These are phyloP conservation scores for Guadua angustifolia DNA, from an alignment of 176 grass and related monocot species.

Conservation along the genomic window DNA sequence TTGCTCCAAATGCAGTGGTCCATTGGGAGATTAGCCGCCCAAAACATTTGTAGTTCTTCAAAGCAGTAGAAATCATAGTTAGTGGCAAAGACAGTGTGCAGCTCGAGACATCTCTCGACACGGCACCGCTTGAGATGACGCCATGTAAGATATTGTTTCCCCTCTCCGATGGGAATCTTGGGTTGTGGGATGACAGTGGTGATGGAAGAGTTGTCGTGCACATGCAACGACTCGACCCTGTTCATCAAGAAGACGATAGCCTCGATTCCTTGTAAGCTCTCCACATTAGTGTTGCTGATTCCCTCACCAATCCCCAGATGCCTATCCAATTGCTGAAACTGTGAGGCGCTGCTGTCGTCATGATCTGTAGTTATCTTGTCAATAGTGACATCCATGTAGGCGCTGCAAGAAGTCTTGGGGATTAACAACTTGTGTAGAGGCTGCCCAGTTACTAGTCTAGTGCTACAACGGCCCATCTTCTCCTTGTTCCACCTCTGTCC, in stretches of 20 bases:
- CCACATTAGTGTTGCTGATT: not conserved
- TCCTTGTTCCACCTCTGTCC: not conserved
- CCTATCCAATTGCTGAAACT: not conserved
- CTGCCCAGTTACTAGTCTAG: too few relatives aligned
- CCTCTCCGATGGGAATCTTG: not conserved
- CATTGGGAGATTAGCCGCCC: not conserved
- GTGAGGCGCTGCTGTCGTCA: not conserved
- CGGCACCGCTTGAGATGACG: not conserved
- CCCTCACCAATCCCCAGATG: conserved; percentile 28
- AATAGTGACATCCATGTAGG: not conserved
- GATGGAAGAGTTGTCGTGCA: not conserved
- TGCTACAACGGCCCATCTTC: not conserved
- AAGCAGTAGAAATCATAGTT: too few relatives aligned
- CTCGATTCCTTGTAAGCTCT: too few relatives aligned
- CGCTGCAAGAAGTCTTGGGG: not conserved
- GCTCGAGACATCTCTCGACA: not conserved
- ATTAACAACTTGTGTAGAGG: not conserved
- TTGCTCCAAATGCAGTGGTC: not conserved
- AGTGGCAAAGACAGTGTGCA: not conserved
- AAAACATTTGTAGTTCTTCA: not conserved
- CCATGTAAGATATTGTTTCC: not conserved
- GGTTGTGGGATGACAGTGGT: not conserved
- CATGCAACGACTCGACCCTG: not conserved
- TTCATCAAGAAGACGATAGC: not conserved
- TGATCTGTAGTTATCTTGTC: not conserved